Percentiles rank a stretch among this genome's conserved stretches.
These are phyloP conservation scores for Periconia digitata DNA, from an alignment of 2,329 filamentous ascomycete species.

Conservation along the genomic window DNA sequence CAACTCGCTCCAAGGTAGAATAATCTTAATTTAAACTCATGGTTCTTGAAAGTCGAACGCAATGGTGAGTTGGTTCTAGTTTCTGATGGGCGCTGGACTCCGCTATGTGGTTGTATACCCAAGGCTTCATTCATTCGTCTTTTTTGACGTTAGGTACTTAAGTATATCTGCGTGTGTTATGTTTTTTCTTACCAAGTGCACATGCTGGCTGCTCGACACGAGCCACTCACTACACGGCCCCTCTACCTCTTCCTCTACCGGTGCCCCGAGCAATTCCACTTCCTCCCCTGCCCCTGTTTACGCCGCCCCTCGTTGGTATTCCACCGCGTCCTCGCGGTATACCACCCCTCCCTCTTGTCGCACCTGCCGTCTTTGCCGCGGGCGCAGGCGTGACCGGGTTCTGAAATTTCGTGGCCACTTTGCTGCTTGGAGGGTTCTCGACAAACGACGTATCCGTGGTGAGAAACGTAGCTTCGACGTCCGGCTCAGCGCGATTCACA, in stretches of 20 bases:
- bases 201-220: background rate
- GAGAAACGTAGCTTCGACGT: slow-evolving; percentile 83
- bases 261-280: slow-evolving; percentile 41
- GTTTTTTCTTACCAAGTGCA: too few species aligned
- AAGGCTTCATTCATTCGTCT: too few species aligned
- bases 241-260: slow-evolving; percentile 40
- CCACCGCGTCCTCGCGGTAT: slow-evolving; percentile 38
- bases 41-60: background rate
- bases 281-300: slow-evolving; percentile 35
- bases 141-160: background rate
- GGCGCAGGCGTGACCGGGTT: slow-evolving; percentile 39
- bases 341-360: slow-evolving; percentile 32
- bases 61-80: background rate
- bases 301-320: slow-evolving; percentile 38
- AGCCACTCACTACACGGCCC: slow-evolving; percentile 5
- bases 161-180: background rate
- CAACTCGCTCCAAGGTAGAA: background rate
- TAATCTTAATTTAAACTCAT: background rate
- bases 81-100: too few species aligned
- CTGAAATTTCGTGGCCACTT: slow-evolving; percentile 47
- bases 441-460: slow-evolving; percentile 92
- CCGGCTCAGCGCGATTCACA: slow-evolving; percentile 35
- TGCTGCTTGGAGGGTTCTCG: slow-evolving; percentile 71
- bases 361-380: slow-evolving; percentile 18
- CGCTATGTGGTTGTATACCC: too few species aligned